Percentiles rank a stretch among this genome's conserved stretches.
These are phyloP conservation scores for Venturia nashicola DNA, from an alignment of 2,329 filamentous ascomycete genomes.

Conservation along the genomic window DNA sequence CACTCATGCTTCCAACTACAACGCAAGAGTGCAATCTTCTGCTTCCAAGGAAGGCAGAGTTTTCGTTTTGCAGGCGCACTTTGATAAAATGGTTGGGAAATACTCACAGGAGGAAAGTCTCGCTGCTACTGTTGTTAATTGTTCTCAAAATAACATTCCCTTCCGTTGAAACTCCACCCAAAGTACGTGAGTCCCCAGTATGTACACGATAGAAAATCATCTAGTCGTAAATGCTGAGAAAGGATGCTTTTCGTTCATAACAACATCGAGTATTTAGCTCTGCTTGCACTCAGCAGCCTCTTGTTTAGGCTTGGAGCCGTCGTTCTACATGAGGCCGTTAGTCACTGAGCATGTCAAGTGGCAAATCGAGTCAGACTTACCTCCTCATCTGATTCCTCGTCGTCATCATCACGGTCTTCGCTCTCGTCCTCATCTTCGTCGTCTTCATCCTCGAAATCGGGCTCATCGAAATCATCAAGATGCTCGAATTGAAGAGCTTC, in stretches of 20 bases:
- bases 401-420: slow-evolving; percentile 69
- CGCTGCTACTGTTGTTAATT: neutral
- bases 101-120: neutral
- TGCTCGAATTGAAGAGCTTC: slow-evolving; percentile 97
- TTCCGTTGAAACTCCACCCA: neutral
- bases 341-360: neutral
- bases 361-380: slow-evolving; percentile 13
- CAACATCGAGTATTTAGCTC: slow-evolving; percentile 19
- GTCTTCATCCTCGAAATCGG: slow-evolving; percentile 78
- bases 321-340: slow-evolving; percentile 17
- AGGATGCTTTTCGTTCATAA: slow-evolving; percentile 1
- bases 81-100: neutral
- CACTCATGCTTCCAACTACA: neutral
- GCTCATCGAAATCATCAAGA: slow-evolving; percentile 69
- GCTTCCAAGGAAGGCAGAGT: neutral
- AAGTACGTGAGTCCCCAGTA: neutral
- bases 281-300: slow-evolving; percentile 33
- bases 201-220: neutral
- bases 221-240: neutral
- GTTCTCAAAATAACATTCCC: neutral
- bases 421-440: slow-evolving; percentile 83
- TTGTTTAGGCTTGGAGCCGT: slow-evolving; percentile 32
- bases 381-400: slow-evolving; percentile 27
- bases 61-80: neutral
- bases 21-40: neutral